Percentiles rank a stretch among this genome's conserved stretches.
These are phyloP conservation scores for Lavandula angustifolia DNA, from an alignment of 257 asterid genomes.

Conservation along the genomic window DNA sequence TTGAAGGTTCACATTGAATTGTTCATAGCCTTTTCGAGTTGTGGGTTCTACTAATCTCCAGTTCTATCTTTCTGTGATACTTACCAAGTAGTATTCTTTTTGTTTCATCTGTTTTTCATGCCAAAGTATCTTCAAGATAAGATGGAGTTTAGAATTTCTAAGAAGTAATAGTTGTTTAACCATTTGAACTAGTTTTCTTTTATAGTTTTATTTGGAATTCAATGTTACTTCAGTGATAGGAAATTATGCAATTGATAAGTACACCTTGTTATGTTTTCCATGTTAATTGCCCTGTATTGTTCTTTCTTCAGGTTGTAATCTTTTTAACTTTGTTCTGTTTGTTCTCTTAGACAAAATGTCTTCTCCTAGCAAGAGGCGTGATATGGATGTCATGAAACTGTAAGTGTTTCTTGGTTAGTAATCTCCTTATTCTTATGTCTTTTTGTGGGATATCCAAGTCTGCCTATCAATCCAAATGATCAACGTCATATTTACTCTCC, in stretches of 20 bases:
- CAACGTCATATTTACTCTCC: background rate
- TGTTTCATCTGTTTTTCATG: background rate
- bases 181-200: background rate
- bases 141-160: background rate
- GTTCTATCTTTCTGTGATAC: background rate
- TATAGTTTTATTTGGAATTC: constrained; percentile 7
- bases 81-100: background rate
- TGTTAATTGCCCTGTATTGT: background rate
- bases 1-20: background rate
- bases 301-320: constrained; percentile 5
- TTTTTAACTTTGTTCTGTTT: constrained; percentile 16
- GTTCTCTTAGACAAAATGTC: constrained; percentile 54
- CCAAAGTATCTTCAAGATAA: background rate
- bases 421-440: background rate
- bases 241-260: background rate
- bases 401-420: constrained; percentile 36
- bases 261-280: background rate
- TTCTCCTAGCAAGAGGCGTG: constrained; percentile 93
- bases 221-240: background rate
- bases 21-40: background rate
- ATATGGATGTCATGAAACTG: constrained; percentile 98
- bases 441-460: background rate
- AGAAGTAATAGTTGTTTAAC: background rate
- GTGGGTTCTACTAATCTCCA: background rate
- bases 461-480: constrained; percentile 7